phyloP scores from a whole-genome alignment of 352 stramenopile genomes.

The Aphanomyces cochlioides region DNA sequence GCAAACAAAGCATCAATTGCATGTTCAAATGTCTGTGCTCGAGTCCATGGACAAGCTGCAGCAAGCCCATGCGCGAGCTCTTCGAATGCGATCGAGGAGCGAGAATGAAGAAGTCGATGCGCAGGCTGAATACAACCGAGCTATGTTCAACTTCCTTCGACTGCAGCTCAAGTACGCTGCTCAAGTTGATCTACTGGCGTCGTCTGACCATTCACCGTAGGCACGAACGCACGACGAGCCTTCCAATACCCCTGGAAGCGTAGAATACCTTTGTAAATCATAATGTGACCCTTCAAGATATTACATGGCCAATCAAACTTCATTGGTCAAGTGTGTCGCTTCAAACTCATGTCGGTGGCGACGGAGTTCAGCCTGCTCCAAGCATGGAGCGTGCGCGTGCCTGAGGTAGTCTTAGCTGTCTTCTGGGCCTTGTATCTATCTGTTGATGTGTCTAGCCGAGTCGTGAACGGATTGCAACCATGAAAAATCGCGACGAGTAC shows the following conservation, averaged over 20 bases:
- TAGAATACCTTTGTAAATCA: too few relatives aligned
- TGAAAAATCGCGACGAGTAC: not conserved
- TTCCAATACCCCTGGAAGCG: too few relatives aligned
- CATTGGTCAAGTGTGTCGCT: not conserved
- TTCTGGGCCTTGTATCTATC: not conserved
- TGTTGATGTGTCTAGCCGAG: not conserved
- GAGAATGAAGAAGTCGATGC: not conserved
- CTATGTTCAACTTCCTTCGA: too few relatives aligned
- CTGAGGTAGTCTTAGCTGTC: not conserved
- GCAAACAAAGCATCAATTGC: too few relatives aligned
- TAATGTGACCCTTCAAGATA: constrained; percentile 1
- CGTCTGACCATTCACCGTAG: too few relatives aligned
- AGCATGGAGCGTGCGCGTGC: constrained; percentile 8
- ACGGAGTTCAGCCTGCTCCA: constrained; percentile 24
- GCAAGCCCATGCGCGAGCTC: not conserved
- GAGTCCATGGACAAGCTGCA: constrained; percentile 1
- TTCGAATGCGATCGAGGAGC: not conserved
- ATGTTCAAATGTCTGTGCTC: not conserved
- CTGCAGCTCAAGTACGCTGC: too few relatives aligned
- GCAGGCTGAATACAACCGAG: not conserved
- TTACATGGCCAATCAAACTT: constrained; percentile 1
- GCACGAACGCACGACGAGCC: too few relatives aligned
- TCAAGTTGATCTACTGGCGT: too few relatives aligned
- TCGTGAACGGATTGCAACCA: not conserved
- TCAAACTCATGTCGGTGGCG: not conserved